phyloP scores from a whole-genome alignment of 2,329 filamentous ascomycete species.

The Aspergillus flavus region DNA sequence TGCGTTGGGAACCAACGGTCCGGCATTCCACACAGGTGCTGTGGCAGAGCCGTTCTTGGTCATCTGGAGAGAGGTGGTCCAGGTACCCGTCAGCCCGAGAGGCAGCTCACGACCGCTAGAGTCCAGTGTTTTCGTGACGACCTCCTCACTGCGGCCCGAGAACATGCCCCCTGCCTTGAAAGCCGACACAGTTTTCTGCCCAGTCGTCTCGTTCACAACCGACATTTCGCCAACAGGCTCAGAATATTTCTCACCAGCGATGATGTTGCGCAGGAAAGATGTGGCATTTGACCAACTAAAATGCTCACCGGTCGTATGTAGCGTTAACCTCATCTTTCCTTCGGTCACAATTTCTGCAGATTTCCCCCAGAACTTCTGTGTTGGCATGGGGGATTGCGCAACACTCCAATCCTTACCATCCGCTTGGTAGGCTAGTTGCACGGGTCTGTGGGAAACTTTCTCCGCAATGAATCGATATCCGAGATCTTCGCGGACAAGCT shows the following conservation, averaged over 20 bases:
- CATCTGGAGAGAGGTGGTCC: conserved; percentile 74
- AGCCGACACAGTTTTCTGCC: conserved; percentile 79
- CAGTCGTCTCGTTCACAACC: conserved; percentile 79
- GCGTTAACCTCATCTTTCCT: conserved; percentile 75
- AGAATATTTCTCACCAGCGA: conserved; percentile 97
- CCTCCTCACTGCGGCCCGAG: conserved; percentile 88
- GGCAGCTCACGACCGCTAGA: conserved; percentile 66
- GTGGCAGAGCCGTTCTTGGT: conserved; percentile 64
- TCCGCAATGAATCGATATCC: conserved; percentile 92
- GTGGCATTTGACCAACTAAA: conserved; percentile 90
- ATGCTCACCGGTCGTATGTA: conserved; percentile 75
- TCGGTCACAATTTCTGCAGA: conserved; percentile 92
- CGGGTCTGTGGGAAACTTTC: conserved; percentile 90
- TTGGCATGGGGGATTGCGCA: conserved; percentile 81
- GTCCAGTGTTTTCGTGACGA: conserved; percentile 73
- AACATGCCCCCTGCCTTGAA: conserved; percentile 98
- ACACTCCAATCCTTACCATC: conserved; percentile 85
- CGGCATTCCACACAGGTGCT: conserved; percentile 75
- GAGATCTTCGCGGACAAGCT: conserved; percentile 83
- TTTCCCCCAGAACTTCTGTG: conserved; percentile 99
- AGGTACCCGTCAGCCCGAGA: conserved; percentile 75
- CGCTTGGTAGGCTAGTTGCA: conserved; percentile 90
- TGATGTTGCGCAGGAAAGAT: conserved; percentile 91
- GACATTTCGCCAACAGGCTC: conserved; percentile 92
- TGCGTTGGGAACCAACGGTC: conserved; percentile 76